These are phyloP conservation scores for Fusarium duplospermum DNA, from an alignment of 2,329 filamentous ascomycete species.

Conservation along the genomic window DNA sequence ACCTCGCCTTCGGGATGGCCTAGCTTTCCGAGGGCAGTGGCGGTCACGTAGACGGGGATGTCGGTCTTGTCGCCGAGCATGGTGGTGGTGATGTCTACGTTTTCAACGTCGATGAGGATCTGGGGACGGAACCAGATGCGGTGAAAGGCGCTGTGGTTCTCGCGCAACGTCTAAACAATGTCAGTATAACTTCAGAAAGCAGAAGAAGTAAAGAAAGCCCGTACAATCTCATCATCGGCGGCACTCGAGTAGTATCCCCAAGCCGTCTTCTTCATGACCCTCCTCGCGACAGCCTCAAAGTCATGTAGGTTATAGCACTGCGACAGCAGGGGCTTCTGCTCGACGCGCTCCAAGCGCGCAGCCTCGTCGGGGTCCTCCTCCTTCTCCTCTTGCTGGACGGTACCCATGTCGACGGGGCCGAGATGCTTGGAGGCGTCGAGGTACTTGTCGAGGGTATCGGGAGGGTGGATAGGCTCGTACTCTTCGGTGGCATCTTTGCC, in stretches of 20 bases:
- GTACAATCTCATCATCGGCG: constrained; percentile 65
- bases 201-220: constrained; percentile 6
- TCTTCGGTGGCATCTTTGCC: constrained; percentile 94
- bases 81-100: constrained; percentile 86
- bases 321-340: constrained; percentile 80
- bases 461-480: constrained; percentile 89
- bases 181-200: constrained; percentile 2
- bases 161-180: constrained; percentile 80
- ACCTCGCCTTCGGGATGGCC: constrained; percentile 96
- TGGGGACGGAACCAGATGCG: constrained; percentile 96
- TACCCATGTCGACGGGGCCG: constrained; percentile 88
- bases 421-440: constrained; percentile 88
- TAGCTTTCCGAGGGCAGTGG: constrained; percentile 94
- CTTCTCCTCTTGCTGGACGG: constrained; percentile 77
- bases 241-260: constrained; percentile 99
- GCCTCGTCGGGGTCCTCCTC: constrained; percentile 71
- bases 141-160: constrained; percentile 96
- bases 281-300: constrained; percentile 91
- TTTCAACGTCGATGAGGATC: constrained; percentile 88
- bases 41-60: constrained; percentile 96
- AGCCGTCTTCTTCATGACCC: constrained; percentile 93
- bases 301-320: constrained; percentile 96
- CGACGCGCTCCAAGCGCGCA: constrained; percentile 78
- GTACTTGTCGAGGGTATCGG: constrained; percentile 88
- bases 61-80: constrained; percentile 90